Percentiles rank a stretch among this genome's conserved stretches.
Conservation (phyloP, 2,329 filamentous ascomycete genomes). For the Clonostachys byssicola region DNA sequence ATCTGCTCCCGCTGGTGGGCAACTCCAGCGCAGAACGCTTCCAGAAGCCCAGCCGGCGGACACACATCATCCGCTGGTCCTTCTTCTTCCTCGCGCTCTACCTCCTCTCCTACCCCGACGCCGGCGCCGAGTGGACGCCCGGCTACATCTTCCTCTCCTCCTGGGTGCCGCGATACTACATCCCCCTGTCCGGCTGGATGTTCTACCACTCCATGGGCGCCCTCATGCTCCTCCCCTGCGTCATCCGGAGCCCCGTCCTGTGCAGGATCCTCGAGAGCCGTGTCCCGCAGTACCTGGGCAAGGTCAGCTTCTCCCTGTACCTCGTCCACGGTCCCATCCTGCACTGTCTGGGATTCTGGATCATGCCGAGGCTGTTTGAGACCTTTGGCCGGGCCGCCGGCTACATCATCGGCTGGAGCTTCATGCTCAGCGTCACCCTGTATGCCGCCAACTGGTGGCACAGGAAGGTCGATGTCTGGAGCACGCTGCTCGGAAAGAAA, state of each 20-base stretch:
- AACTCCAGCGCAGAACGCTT: not conserved
- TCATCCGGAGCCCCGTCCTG: slow-evolving; percentile 23
- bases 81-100: slow-evolving; percentile 24
- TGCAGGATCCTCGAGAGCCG: slow-evolving; percentile 19
- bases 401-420: slow-evolving; percentile 22
- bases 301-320: slow-evolving; percentile 34
- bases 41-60: slow-evolving; percentile 5
- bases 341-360: slow-evolving; percentile 54
- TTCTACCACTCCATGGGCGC: slow-evolving; percentile 32
- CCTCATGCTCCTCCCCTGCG: slow-evolving; percentile 24
- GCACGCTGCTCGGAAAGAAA: slow-evolving; percentile 25
- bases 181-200: slow-evolving; percentile 28
- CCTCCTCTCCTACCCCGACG: slow-evolving; percentile 32
- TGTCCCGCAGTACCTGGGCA: slow-evolving; percentile 28
- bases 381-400: slow-evolving; percentile 19
- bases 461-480: slow-evolving; percentile 28
- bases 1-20: slow-evolving; percentile 4
- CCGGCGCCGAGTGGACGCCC: slow-evolving; percentile 28
- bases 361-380: slow-evolving; percentile 39
- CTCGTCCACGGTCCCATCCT: slow-evolving; percentile 51
- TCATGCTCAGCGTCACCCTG: slow-evolving; percentile 20
- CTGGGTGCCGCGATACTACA: slow-evolving; percentile 28
- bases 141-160: slow-evolving; percentile 25
- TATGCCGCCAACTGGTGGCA: slow-evolving; percentile 28
- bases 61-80: slow-evolving; percentile 15